Base-by-base conservation (phyloP, 495 filamentous ascomycete species). In the Neurospora sp. region DNA sequence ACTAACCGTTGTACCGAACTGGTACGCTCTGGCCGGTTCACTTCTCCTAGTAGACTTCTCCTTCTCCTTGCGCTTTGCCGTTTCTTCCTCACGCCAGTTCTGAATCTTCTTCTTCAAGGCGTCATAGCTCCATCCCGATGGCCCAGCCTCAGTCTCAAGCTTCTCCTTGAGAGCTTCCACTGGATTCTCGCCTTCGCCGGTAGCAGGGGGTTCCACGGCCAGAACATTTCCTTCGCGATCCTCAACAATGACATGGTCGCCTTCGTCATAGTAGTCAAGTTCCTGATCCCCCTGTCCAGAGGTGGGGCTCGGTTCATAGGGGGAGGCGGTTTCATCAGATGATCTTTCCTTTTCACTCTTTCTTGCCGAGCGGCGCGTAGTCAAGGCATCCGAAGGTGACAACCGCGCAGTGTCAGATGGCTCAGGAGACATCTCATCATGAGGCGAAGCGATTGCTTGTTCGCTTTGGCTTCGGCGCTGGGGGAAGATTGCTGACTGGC, bases 191-290 rank as follows among this genome's bases (percentile, higher is more conserved):
- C 53, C 7, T 65, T 37, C 53, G 53, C 53, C 27, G 5, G 22
- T 37, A 27, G 74, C 76, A 18, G 70, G 73, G 39, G 77, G 69
- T 69, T 81, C 75, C 6, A 85, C 81, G 4, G 80, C 79, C 16
- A 98, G 77, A 5, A 98, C 95, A 75, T 97, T 93, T 39, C 96
- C 96, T 71, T 97, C 91, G 73, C 89, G 85, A 76, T 97, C 91
- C 79, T 99, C 96, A 39, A 97, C 85, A 59, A 98, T 83, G 71
- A 97, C 86, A 68, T 97, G 78, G 74, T 91, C 81, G 31, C 96
- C 94, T 83, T 98, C 96, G 75, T 95, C 87, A 77, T 90, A 98
- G 6, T 88, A 86, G 70, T 95, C 89, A 8, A 92, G 39, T 20
- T 83, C 76, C 27, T 76, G 69, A 10, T 86, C 81, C n/a, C 44